Conservation (phyloP, 2,329 filamentous ascomycete species). For the Albifimbria verrucaria region DNA sequence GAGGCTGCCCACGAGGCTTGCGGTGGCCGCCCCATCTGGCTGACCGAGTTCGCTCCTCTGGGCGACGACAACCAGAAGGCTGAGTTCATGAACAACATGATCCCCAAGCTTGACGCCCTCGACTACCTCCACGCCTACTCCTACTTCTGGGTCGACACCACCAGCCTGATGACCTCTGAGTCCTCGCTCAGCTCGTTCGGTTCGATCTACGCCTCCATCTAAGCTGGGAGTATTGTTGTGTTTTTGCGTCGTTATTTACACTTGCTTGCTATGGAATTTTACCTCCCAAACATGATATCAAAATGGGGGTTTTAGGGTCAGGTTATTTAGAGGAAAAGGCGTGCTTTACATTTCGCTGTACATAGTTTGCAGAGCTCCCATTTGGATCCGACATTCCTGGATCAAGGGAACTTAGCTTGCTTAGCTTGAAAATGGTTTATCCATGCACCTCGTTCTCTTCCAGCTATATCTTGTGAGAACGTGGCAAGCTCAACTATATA, state of each 20-base stretch:
- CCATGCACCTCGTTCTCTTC: not conserved
- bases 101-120: slow-evolving; percentile 45
- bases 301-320: slow-evolving; percentile 14
- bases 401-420: not conserved
- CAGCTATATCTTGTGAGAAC: not conserved
- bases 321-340: not conserved
- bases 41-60: slow-evolving; percentile 61
- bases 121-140: slow-evolving; percentile 53
- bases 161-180: slow-evolving; percentile 37
- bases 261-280: not conserved
- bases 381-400: slow-evolving; percentile 2
- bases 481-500: not conserved
- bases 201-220: slow-evolving; percentile 44
- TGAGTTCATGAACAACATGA: slow-evolving; percentile 47
- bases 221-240: slow-evolving; percentile 6
- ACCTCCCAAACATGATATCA: slow-evolving; percentile 7
- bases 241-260: not conserved
- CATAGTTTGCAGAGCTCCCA: slow-evolving; percentile 23
- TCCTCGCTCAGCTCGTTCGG: slow-evolving; percentile 43
- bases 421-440: not conserved
- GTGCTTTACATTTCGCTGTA: slow-evolving; percentile 21
- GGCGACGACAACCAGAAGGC: slow-evolving; percentile 40
- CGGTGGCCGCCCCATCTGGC: slow-evolving; percentile 52
- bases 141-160: slow-evolving; percentile 51
- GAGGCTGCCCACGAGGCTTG: slow-evolving; percentile 42